Percentiles rank a stretch among this genome's conserved stretches.
Conservation (phyloP, 2,329 filamentous ascomycete genomes). For the Diaporthe caulivora region DNA sequence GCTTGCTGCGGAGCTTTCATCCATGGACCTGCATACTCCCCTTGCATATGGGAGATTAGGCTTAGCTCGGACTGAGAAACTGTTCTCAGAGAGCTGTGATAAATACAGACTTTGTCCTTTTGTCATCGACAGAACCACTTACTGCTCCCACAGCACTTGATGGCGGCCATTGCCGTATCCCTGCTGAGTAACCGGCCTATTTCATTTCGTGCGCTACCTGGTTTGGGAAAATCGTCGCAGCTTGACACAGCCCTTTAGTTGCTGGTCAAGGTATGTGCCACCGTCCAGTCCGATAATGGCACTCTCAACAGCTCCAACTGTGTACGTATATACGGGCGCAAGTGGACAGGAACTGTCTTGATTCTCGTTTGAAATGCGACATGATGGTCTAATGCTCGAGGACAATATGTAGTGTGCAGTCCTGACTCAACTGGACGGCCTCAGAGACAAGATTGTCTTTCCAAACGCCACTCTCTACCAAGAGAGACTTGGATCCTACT, state of each 20-base stretch:
- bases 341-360: not conserved
- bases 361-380: not conserved
- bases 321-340: not conserved
- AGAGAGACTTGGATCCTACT: conserved; percentile 12
- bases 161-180: not conserved
- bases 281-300: not conserved
- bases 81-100: not conserved
- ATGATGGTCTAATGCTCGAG: not conserved
- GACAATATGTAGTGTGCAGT: conserved; percentile 17
- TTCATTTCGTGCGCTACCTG: not conserved
- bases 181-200: not conserved
- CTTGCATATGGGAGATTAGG: not conserved
- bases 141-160: not conserved
- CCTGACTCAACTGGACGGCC: not conserved
- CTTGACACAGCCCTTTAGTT: not conserved
- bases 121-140: not conserved
- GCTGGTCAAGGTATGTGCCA: not conserved
- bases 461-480: conserved; percentile 13
- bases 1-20: not conserved
- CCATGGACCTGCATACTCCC: not conserved
- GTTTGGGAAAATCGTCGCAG: not conserved
- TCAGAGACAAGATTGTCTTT: not conserved
- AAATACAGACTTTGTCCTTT: not conserved
- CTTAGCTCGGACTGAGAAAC: not conserved
- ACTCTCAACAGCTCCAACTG: not conserved